Evolutionary conservation across 208 protist species (phyloP).

Genomic region (Blechomonas ayalai): DNA sequence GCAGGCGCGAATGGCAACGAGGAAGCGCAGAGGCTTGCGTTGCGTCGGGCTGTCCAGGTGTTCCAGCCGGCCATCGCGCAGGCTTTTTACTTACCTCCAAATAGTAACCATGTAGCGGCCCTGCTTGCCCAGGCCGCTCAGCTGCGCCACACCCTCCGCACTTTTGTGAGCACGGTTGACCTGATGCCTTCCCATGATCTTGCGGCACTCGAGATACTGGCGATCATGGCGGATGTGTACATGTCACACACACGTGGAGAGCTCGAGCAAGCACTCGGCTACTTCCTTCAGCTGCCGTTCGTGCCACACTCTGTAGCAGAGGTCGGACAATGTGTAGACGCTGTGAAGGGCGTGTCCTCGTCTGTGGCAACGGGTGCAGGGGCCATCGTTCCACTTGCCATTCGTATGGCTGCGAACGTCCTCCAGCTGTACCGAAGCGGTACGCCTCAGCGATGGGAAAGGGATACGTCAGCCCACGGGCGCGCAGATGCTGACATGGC

Average conservation of each 20-base stretch:
- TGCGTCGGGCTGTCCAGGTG: slow-evolving; percentile 49
- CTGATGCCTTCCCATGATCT: not conserved
- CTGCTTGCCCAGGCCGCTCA: slow-evolving; percentile 32
- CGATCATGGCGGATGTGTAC: slow-evolving; percentile 57
- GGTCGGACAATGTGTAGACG: slow-evolving; percentile 11
- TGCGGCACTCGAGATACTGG: slow-evolving; percentile 21
- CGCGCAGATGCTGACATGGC: no score
- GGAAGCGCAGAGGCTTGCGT: slow-evolving; percentile 10
- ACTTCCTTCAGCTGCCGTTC: slow-evolving; percentile 54
- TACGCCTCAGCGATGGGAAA: slow-evolving; percentile 4
- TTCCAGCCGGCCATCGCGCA: slow-evolving; percentile 51
- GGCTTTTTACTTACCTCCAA: slow-evolving; percentile 39
- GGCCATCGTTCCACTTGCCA: slow-evolving; percentile 24
- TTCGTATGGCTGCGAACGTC: slow-evolving; percentile 15
- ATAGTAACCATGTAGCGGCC: slow-evolving; percentile 19
- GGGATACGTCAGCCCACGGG: not conserved
- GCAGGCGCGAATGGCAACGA: not conserved
- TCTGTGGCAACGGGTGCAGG: slow-evolving; percentile 13
- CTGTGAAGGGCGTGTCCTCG: slow-evolving; percentile 14
- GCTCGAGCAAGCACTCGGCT: slow-evolving; percentile 22
- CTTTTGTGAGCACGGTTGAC: not conserved
- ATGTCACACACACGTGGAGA: slow-evolving; percentile 21
- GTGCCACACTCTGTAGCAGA: slow-evolving; percentile 20
- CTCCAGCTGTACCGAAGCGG: slow-evolving; percentile 10
- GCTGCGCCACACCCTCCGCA: slow-evolving; percentile 20